phyloP scores from a whole-genome alignment of 2,329 filamentous ascomycete species.

The Nectriaceae sp. region DNA sequence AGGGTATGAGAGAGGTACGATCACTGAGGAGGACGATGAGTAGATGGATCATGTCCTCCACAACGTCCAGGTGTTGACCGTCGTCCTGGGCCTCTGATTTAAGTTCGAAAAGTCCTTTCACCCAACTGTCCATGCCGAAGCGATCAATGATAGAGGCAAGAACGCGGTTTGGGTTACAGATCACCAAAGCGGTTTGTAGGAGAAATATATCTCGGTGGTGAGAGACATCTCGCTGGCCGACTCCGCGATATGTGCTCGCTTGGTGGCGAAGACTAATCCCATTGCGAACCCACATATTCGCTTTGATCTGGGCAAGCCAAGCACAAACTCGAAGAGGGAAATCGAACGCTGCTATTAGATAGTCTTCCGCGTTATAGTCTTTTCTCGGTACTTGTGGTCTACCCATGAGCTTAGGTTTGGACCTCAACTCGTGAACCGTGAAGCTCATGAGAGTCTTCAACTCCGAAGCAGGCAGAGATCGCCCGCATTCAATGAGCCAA shows the following conservation, averaged over 20 bases:
- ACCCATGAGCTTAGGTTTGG: conserved; percentile 64
- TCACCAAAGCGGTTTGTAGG: conserved; percentile 84
- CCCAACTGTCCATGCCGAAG: conserved; percentile 86
- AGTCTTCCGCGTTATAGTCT: conserved; percentile 69
- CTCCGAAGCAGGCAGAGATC: conserved; percentile 68
- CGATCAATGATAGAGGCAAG: conserved; percentile 89
- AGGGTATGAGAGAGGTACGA: conserved; percentile 74
- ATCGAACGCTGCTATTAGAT: conserved; percentile 86
- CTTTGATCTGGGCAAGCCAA: conserved; percentile 97
- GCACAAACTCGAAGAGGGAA: conserved; percentile 91
- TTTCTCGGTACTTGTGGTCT: conserved; percentile 57
- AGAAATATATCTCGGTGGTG: conserved; percentile 95
- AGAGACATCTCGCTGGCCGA: conserved; percentile 85
- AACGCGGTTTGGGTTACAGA: conserved; percentile 80
- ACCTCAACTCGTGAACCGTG: conserved; percentile 68
- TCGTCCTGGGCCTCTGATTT: conserved; percentile 80
- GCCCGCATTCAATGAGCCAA: conserved; percentile 90
- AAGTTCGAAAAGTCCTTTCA: conserved; percentile 76
- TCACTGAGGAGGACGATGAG: conserved; percentile 90
- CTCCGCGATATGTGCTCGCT: conserved; percentile 88
- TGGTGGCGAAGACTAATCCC: conserved; percentile 95
- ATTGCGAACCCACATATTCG: conserved; percentile 97
- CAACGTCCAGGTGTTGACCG: conserved; percentile 83
- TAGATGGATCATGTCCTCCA: conserved; percentile 94
- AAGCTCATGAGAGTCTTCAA: conserved; percentile 72